Evolutionary conservation across 345 rosid genomes (phyloP).

Genomic region (Conringia planisiliqua): DNA sequence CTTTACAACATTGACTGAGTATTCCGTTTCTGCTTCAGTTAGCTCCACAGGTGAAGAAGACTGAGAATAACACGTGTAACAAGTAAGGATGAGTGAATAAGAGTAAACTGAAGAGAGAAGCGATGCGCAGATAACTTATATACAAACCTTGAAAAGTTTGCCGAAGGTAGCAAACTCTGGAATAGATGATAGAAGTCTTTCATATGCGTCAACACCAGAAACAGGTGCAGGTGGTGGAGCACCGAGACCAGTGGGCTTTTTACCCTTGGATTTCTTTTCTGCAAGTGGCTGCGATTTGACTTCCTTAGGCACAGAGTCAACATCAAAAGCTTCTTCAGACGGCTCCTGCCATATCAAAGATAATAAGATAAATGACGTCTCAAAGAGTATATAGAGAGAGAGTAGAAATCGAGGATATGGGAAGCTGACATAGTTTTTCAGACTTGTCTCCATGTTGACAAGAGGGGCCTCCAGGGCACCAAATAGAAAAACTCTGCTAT

Average conservation of each 20-base stretch:
- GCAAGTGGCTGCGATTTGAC: conserved; percentile 81
- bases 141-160: conserved; percentile 81
- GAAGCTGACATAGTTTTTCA: conserved; percentile 77
- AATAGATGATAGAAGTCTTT: conserved; percentile 74
- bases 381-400: not conserved
- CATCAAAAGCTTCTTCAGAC: conserved; percentile 78
- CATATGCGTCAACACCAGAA: conserved; percentile 73
- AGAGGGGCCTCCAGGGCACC: conserved; percentile 80
- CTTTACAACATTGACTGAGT: conserved; percentile 88
- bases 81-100: not conserved
- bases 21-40: conserved; percentile 98
- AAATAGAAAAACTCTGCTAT: conserved; percentile 64
- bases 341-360: conserved; percentile 56
- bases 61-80: conserved; percentile 35
- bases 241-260: conserved; percentile 83
- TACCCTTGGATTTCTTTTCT: conserved; percentile 90
- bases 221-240: conserved; percentile 61
- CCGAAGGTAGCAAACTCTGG: conserved; percentile 81
- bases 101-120: not conserved
- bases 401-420: conserved; percentile 12
- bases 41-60: conserved; percentile 88
- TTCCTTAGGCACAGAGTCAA: conserved; percentile 81
- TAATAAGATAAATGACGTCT: conserved; percentile 22
- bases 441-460: conserved; percentile 80
- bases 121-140: not conserved